Base-by-base conservation (phyloP, 257 asterid genomes). In the Solanum habrochaites region DNA sequence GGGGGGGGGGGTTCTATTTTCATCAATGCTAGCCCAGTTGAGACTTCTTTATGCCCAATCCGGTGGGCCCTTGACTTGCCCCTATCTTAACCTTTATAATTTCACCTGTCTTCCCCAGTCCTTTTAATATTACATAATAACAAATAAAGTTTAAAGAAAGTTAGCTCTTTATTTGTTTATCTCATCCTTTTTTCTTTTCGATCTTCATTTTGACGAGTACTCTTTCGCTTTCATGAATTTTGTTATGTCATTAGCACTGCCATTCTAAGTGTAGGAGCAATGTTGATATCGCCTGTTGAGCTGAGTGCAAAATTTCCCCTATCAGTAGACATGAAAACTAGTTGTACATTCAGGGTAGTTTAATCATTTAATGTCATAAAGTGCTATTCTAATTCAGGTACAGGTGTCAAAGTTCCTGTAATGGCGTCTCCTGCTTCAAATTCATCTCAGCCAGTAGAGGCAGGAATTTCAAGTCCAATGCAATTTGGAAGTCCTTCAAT, bases 401-500 rank as follows among this genome's bases (percentile, higher is more conserved):
- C 93, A 85, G 91, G 92, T 83, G 87, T 78, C 85, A 94, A 93
- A 91, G 91, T 83, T 89, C 97, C 92, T 89, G 98, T 94, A 86
- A 89, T 89, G 88, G 58, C 92, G 32, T 81, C 93, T 83, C 92
- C 89, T 90, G 92, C 91, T 88, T 89, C 95, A 32, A 91, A 93
- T 88, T 93, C 96, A 73, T 93, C 93, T 88, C 90, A 91, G 49
- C 87, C 93, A 18, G 89, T 91, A 88, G 99, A 95, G 85, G 86
- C 95, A 35, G 93, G 91, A 87, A 86, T 89, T 86, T 88, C 95
- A 52, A 89, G 89, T 90, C 91, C 91, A 86, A 88, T 92, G 95
- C 97, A 92, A 90, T 95, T 92, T 91, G 94, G 92, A 52, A 92
- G 91, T 92, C 91, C 98, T 88, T 89, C 97, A 83, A 88, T 91